phyloP scores from a whole-genome alignment of 768 basidiomycete genomes.

The Favolaschia claudopus region DNA sequence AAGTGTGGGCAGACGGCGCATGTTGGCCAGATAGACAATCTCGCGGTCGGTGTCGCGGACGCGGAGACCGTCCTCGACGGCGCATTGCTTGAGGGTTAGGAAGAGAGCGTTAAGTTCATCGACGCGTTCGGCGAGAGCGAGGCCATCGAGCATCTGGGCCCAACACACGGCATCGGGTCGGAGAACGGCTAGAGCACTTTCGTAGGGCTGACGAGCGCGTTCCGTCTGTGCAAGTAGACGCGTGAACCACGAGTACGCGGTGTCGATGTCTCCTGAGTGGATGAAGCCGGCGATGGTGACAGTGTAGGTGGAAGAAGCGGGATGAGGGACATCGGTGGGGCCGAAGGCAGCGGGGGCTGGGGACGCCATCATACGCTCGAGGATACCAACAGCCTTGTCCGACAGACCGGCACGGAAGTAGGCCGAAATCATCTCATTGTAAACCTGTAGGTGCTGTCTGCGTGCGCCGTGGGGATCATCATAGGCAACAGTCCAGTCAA shows the following conservation, averaged over 20 bases:
- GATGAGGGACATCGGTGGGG: slow-evolving; percentile 56
- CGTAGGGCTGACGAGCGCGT: slow-evolving; percentile 43
- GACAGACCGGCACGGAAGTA: slow-evolving; percentile 73
- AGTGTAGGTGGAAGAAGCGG: slow-evolving; percentile 69
- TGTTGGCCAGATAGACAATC: slow-evolving; percentile 53
- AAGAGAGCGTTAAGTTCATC: slow-evolving; percentile 66
- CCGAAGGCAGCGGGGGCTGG: slow-evolving; percentile 43
- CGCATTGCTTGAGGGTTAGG: slow-evolving; percentile 43
- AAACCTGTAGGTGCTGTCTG: slow-evolving; percentile 57
- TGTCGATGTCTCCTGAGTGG: slow-evolving; percentile 62
- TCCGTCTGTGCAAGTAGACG: slow-evolving; percentile 58
- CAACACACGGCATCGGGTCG: slow-evolving; percentile 65
- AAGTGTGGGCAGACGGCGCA: slow-evolving; percentile 38
- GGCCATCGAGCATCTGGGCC: slow-evolving; percentile 63
- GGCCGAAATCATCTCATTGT: slow-evolving; percentile 80
- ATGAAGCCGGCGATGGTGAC: slow-evolving; percentile 73
- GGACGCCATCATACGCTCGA: slow-evolving; percentile 75
- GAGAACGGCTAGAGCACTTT: slow-evolving; percentile 50
- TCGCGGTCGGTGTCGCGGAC: slow-evolving; percentile 47
- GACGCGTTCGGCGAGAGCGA: slow-evolving; percentile 56
- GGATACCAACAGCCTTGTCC: slow-evolving; percentile 66
- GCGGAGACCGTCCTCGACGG: slow-evolving; percentile 41
- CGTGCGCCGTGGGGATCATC: slow-evolving; percentile 31
- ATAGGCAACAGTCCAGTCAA: slow-evolving; percentile 40
- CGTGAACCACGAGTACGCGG: slow-evolving; percentile 77